Evolutionary conservation across 176 grass and related monocot species (phyloP).

Genomic region (Avena atlantica): DNA sequence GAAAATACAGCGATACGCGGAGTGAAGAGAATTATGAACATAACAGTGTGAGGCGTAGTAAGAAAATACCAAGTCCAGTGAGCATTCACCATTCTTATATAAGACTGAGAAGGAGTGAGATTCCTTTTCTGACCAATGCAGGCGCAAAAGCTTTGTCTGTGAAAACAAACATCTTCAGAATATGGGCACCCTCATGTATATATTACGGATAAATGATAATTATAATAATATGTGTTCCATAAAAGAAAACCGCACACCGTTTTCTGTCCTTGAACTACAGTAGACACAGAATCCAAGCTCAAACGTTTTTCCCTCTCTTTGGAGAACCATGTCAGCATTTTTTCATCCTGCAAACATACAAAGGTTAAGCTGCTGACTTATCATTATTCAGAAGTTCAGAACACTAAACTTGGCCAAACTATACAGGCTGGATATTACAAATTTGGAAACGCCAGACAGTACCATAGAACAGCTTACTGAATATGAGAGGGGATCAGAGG

Average conservation of each 20-base stretch:
- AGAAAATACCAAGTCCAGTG: constrained; percentile 89
- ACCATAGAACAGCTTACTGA: background rate
- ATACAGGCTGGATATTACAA: background rate
- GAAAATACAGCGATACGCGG: background rate
- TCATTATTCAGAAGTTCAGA: background rate
- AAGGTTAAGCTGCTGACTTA: constrained; percentile 5
- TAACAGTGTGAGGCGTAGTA: constrained; percentile 30
- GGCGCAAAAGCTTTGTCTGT: constrained; percentile 85
- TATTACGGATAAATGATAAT: constrained; percentile 7
- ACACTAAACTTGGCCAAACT: background rate
- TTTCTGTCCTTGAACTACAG: constrained; percentile 79
- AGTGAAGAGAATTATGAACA: constrained; percentile 24
- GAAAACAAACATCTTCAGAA: constrained; percentile 45
- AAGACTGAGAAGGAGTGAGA: constrained; percentile 83
- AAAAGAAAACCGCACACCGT: constrained; percentile 64
- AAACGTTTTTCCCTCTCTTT: constrained; percentile 81
- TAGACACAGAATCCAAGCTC: constrained; percentile 73
- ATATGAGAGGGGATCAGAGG: background rate
- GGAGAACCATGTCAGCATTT: constrained; percentile 84
- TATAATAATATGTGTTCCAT: constrained; percentile 9
- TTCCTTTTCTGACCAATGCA: constrained; percentile 83
- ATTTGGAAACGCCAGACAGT: background rate
- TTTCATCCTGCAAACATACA: constrained; percentile 77
- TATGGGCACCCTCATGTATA: background rate
- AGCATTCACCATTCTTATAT: constrained; percentile 81